These are phyloP conservation scores for Fusarium sp. DNA, from an alignment of 2,329 filamentous ascomycete species.

Conservation along the genomic window DNA sequence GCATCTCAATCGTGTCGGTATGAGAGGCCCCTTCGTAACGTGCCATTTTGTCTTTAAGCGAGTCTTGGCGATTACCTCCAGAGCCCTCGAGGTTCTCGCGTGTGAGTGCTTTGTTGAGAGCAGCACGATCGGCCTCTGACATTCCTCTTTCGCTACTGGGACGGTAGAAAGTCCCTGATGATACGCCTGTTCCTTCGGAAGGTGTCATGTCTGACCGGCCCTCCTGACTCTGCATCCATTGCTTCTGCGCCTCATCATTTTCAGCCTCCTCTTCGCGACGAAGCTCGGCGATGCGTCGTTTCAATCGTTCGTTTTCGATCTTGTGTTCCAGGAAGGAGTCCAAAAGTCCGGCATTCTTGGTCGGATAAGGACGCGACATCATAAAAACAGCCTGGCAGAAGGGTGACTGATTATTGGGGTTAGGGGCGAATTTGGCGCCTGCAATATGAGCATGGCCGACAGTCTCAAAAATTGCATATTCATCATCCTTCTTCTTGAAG, in stretches of 20 bases:
- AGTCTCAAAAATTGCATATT: slow-evolving; percentile 87
- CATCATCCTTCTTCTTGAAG: slow-evolving; percentile 78
- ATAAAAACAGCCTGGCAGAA: slow-evolving; percentile 93
- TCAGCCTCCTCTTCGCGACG: slow-evolving; percentile 88
- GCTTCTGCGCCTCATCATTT: slow-evolving; percentile 71
- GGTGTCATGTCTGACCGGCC: slow-evolving; percentile 64
- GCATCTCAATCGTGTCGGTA: slow-evolving; percentile 90
- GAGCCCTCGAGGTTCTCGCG: slow-evolving; percentile 83
- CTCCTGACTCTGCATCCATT: slow-evolving; percentile 70
- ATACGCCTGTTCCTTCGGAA: slow-evolving; percentile 59
- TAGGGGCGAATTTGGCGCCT: slow-evolving; percentile 71
- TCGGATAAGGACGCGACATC: slow-evolving; percentile 90
- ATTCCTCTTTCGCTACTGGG: slow-evolving; percentile 61
- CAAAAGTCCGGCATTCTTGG: slow-evolving; percentile 83
- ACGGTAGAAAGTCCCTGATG: slow-evolving; percentile 49
- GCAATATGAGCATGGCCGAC: slow-evolving; percentile 91
- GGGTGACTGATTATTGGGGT: slow-evolving; percentile 71
- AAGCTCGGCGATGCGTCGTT: slow-evolving; percentile 85
- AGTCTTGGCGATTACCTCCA: slow-evolving; percentile 75
- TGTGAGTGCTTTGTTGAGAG: slow-evolving; percentile 77
- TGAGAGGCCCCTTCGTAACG: slow-evolving; percentile 81
- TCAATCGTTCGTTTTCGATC: slow-evolving; percentile 91
- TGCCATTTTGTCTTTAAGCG: slow-evolving; percentile 86
- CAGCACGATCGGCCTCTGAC: slow-evolving; percentile 73
- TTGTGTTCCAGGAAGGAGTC: slow-evolving; percentile 97